Base-by-base conservation (phyloP, 805 yeast species). In the Myxozyma lipomycoides region DNA sequence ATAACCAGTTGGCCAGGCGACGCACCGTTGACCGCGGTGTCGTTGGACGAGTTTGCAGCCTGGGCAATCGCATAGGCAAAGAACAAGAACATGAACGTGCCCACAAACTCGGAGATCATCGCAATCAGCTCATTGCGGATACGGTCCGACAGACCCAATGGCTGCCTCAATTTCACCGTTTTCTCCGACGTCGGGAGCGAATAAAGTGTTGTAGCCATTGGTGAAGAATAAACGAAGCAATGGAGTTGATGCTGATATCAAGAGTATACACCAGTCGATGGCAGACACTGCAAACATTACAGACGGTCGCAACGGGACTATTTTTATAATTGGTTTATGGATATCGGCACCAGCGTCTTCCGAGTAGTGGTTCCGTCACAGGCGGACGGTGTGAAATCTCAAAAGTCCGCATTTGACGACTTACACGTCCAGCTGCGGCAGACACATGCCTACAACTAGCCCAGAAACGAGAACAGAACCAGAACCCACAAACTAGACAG, bases 61-160 rank as follows among this genome's bases (percentile, higher is more conserved):
- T 84, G 88, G 35, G 93, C 95, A 74, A 86, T 86, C 46, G 84
- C 76, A 59, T 77, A 85, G 3, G 95, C 95, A 55, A 81, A 75
- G 84, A 88, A 84, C 58, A 88, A 73, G 71, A 87, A 87, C 67
- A 84, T 74, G 65, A 85, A 87, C 34, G 96, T 87, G 62, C 96
- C 96, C 62, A 81, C 77, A 68, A 87, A 85, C 70, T 87, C 96
- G 67, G 89, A 93, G 52, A 78, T 69, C 32, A 76, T 73, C n/a
- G 88, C 90, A 61, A 84, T 73, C 43, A 77, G 60, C 61, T 83
- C 86, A 71, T 83, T 82, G 65, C 80, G 75, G 34, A 72, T 21
- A 15, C 73, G 62, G 59, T 75, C 78, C 34, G 65, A 65, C 36
- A 76, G 70, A 36, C 76, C 74, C 30, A 48, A 39, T 9, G 36